phyloP scores from a whole-genome alignment of 2,329 filamentous ascomycete species.

The Cucurbitaria berberidis region DNA sequence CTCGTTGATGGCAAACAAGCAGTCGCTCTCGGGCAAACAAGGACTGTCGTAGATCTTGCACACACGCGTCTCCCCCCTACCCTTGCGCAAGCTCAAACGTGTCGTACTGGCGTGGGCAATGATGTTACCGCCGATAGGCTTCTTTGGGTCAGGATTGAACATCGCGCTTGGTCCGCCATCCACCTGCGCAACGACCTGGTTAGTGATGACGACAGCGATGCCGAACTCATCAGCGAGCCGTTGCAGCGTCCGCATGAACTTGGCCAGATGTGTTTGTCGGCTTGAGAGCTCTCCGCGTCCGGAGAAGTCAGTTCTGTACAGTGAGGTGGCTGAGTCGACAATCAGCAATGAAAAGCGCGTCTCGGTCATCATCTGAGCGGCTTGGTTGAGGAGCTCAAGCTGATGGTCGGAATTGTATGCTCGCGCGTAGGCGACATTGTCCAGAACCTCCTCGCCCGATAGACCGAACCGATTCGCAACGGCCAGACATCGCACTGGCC shows the following conservation, averaged over 20 bases:
- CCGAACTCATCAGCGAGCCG: slow-evolving; percentile 82
- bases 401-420: slow-evolving; percentile 99
- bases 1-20: slow-evolving; percentile 94
- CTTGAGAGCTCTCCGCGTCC: slow-evolving; percentile 97
- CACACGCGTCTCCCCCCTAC: slow-evolving; percentile 90
- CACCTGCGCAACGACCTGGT: slow-evolving; percentile 97
- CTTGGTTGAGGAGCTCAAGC: slow-evolving; percentile 91
- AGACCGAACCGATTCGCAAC: slow-evolving; percentile 94
- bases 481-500: slow-evolving; percentile 83
- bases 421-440: slow-evolving; percentile 97
- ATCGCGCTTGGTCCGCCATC: slow-evolving; percentile 95
- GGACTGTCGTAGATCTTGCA: slow-evolving; percentile 99
- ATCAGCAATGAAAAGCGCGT: slow-evolving; percentile 95
- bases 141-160: slow-evolving; percentile 99
- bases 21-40: slow-evolving; percentile 94
- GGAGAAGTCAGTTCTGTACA: slow-evolving; percentile 95
- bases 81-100: slow-evolving; percentile 92
- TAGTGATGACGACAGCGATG: slow-evolving; percentile 97
- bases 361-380: slow-evolving; percentile 98
- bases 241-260: slow-evolving; percentile 86
- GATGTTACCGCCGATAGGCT: slow-evolving; percentile 98
- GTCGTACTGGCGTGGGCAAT: slow-evolving; percentile 98
- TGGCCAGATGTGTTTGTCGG: slow-evolving; percentile 84
- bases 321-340: slow-evolving; percentile 92
- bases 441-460: slow-evolving; percentile 94